Base-by-base conservation (phyloP, 108 stramenopile genomes). In the Nannochloropsis salina region DNA sequence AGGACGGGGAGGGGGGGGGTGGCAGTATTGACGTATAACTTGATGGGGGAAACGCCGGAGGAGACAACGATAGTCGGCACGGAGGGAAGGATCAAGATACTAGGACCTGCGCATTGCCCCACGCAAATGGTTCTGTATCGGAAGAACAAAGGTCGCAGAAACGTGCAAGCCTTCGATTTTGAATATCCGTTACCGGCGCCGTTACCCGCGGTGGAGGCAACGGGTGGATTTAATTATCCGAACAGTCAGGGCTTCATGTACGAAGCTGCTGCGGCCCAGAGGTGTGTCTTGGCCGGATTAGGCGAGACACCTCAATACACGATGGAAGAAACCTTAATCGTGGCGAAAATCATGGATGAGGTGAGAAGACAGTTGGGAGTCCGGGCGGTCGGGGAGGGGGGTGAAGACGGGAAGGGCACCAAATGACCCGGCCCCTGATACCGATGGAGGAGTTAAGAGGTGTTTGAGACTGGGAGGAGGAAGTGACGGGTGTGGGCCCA, bases 241-340 rank as follows among this genome's bases (percentile, higher is more conserved):
- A 95, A 95, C 89, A 91, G 90, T 31, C 89, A 91, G 11, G 95
- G 95, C 2, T 94, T 95, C 40, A 85, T 82, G 22, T 95, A 94
- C 84, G 95, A 95, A 84, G 95, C 95, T 5, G 94, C 92, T 12
- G 95, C 94, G 20, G 93, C 94, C 8, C 93, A 93, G 21, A 86
- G 94, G 83, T 94, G 94, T 85, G 92, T 95, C 83, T 93, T 91
- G 10, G 91, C 89, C 1, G 95, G 95, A 5, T 92, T 93, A 61
- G 87, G 74, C 8, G 94, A 93, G 83, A 88, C 90, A 20, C 93
- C 93, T n/a, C 93, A 94, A 85, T 94, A 88, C 85, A 92, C 94
- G 12, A 83, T 83, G 84, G 84, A 92, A 21, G 94, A 93, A 41
- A 88, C 85, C 40, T 41, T 88, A 22, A 82, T n/a, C 1, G 43